Conservation (phyloP, 208 protist species). For the Trypanosomatidae sp. region DNA sequence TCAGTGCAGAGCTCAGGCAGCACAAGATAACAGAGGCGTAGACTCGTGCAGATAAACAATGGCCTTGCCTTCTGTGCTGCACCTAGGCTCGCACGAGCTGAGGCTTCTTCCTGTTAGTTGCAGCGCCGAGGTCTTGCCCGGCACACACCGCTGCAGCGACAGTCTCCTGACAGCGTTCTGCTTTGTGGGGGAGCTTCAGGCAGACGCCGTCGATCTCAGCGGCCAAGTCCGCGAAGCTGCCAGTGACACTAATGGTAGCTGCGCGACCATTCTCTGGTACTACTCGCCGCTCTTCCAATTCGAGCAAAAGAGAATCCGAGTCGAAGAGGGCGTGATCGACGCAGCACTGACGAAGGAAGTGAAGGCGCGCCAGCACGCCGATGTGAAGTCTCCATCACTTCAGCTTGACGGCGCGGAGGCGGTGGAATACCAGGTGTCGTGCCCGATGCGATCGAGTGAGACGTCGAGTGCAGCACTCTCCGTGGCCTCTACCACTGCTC, state of each 20-base stretch:
- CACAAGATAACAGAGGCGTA: not conserved
- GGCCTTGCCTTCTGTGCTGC: constrained; percentile 14
- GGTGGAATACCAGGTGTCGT: not conserved
- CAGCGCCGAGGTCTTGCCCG: constrained; percentile 2
- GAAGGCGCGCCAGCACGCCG: not conserved
- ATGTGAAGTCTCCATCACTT: not conserved
- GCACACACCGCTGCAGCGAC: constrained; percentile 27
- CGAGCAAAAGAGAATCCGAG: constrained; percentile 62
- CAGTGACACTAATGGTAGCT: not conserved
- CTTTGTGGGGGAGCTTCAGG: constrained; percentile 59
- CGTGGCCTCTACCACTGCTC: not conserved
- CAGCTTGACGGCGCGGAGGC: not conserved
- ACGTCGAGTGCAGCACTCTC: not conserved
- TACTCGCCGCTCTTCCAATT: constrained; percentile 67
- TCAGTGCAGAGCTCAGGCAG: not conserved
- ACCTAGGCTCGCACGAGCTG: constrained; percentile 16
- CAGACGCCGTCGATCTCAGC: not conserved
- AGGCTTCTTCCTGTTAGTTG: constrained; percentile 13
- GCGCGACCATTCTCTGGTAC: constrained; percentile 41
- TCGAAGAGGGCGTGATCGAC: constrained; percentile 62
- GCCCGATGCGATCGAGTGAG: not conserved
- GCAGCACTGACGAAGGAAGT: constrained; percentile 22
- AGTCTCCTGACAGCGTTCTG: constrained; percentile 38
- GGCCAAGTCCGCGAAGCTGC: not conserved
- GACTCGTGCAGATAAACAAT: not conserved